Base-by-base conservation (phyloP, 345 rosid genomes). In the Eucalyptus polyanthemos region DNA sequence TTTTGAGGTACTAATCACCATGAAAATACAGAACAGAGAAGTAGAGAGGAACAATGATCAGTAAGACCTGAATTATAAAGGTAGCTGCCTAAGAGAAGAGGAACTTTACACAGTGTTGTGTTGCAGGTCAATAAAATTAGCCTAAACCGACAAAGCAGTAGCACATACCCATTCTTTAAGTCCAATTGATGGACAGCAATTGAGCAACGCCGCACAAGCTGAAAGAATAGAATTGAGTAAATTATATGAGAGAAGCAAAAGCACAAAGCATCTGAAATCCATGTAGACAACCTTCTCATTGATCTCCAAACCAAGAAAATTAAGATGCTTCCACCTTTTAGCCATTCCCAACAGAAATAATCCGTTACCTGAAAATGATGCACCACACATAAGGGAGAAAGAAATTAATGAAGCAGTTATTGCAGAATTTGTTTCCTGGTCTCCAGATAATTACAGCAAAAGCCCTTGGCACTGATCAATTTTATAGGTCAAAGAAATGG, bases 271-370 rank as follows among this genome's bases (percentile, higher is more conserved):
- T 31, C 67, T 50, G 44, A 81, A 44, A 80, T 31, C 86, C 87
- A 89, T 88, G 65, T 56, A 86, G 12, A 76, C 87, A 49, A 95
- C 97, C 96, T 94, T 96, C 89, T 89, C 92, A 87, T 96, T 95
- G 22, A 92, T 93, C 93, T 96, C 96, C 49, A 95, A 54, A 88
- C 96, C 97, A 85, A 96, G 97, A 93, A 94, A 95, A 91, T 96
- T 96, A 37, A 93, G 89, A 91, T 93, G 94, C 81, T 89, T 91
- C 89, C 93, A 91, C 81, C 89, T 93, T 87, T 90, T 88, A 91
- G 96, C 94, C 97, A 96, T 96, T 86, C 91, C 95, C 89, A 93
- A 80, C 86, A 96, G 92, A 91, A 95, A 96, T 87, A 94, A 53
- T 80, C 96, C 96, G 89, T 93, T 94, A 89, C 96, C 96, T 95